Conservation (phyloP, 192 early-diverging fungal genomes). For the Backusella circina region DNA sequence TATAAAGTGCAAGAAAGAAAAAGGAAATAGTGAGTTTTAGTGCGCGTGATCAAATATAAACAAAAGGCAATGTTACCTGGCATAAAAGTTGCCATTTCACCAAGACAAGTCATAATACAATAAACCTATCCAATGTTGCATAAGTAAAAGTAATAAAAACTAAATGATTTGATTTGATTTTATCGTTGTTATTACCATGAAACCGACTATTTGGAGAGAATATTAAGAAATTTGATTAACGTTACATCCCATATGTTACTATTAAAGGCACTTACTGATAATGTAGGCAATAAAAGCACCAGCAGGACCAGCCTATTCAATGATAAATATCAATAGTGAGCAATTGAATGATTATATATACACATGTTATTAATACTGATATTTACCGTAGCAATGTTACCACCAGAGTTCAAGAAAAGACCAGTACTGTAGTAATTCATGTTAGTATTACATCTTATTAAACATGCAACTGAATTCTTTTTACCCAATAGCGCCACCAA, state of each 20-base stretch:
- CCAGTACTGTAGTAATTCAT: constrained; percentile 46
- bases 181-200: constrained; percentile 21
- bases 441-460: neutral
- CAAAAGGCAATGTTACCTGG: constrained; percentile 37
- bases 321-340: neutral
- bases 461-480: neutral
- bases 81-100: constrained; percentile 83
- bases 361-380: neutral
- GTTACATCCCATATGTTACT: neutral
- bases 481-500: constrained; percentile 33
- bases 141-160: neutral
- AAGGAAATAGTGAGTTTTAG: neutral
- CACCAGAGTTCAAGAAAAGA: constrained; percentile 71
- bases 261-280: constrained; percentile 18
- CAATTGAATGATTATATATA: neutral
- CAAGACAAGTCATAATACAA: constrained; percentile 76
- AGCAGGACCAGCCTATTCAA: constrained; percentile 62
- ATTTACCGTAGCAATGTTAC: constrained; percentile 49
- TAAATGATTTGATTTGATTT: neutral
- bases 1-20: neutral
- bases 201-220: constrained; percentile 20
- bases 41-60: neutral
- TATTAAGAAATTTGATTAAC: neutral
- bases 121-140: constrained; percentile 41
- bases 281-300: constrained; percentile 68